Evolutionary conservation across 371 early-diverging fungal genomes (phyloP).

Genomic region (Dinochytrium kinnereticum): DNA sequence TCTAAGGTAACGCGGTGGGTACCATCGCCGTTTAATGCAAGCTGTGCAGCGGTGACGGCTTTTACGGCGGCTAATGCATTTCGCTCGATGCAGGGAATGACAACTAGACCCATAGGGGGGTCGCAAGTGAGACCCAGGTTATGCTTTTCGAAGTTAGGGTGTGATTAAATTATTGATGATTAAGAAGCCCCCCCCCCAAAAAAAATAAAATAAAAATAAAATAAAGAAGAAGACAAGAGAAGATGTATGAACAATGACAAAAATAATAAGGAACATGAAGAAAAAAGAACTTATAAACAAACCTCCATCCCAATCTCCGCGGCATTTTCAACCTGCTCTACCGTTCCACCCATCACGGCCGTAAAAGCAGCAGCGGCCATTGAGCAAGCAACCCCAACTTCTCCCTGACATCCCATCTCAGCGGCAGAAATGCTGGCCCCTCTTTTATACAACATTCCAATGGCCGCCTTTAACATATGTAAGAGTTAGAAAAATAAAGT

Average conservation of each 20-base stretch:
- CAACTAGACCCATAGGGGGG: conserved; percentile 90
- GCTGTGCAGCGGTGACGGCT: conserved; percentile 93
- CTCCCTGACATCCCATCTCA: conserved; percentile 95
- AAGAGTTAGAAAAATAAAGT: conserved; percentile 2
- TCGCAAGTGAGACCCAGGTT: conserved; percentile 95
- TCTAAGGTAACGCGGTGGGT: conserved; percentile 87
- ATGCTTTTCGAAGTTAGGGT: conserved; percentile 69
- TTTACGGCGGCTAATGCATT: conserved; percentile 95
- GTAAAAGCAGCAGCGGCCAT: conserved; percentile 96
- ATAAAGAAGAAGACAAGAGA: no score
- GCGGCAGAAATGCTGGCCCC: conserved; percentile 94
- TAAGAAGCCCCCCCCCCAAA: no score
- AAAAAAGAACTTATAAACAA: not conserved
- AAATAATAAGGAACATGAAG: not conserved
- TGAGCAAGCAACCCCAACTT: conserved; percentile 91
- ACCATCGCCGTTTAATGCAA: conserved; percentile 92
- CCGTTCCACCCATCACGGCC: conserved; percentile 93
- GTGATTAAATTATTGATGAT: no score
- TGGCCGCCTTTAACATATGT: conserved; percentile 62
- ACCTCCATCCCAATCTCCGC: conserved; percentile 93
- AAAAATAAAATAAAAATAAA: no score
- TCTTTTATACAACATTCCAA: conserved; percentile 96
- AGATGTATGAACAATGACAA: no score
- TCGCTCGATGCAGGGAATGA: conserved; percentile 96
- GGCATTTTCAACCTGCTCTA: conserved; percentile 91